Base-by-base conservation (phyloP, 108 stramenopile species). In the Nitzschia palea region DNA sequence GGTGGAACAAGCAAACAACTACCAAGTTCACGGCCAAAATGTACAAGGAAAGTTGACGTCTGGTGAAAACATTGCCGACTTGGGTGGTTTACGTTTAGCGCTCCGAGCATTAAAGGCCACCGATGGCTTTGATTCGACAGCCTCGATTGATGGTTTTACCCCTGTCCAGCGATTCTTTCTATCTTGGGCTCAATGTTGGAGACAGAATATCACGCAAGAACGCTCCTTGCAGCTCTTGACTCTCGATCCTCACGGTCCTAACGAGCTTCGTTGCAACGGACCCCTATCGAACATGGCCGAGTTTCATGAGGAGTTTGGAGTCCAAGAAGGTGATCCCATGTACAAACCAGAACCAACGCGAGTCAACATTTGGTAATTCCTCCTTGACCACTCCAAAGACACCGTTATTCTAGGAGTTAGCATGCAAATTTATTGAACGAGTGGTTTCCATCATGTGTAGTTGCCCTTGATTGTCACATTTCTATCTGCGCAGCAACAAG, bases 331-430 rank as follows among this genome's bases (percentile, higher is more conserved):
- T 22, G 73, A 78, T 56, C 70, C 77, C 4, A 91, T 94, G 90
- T 91, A 76, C 85, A 77, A 79, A 33, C 58, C 72, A 6, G 26
- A 31, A 31, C 83, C 79, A 47, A 28, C 71, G 10, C 77, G 93
- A 36, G 89, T 94, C 36, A 84, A 90, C 44, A 90, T 94, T 74
- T 94, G 93, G 93, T 94, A 73, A 40, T n/a, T n/a, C n/a, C n/a
- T n/a, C n/a, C n/a, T n/a, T n/a, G n/a, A n/a, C n/a, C n/a, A n/a
- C n/a, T n/a, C n/a, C n/a, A n/a, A n/a, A n/a, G n/a, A n/a, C n/a
- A n/a, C n/a, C n/a, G n/a, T n/a, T n/a, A n/a, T n/a, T n/a, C n/a
- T n/a, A n/a, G n/a, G n/a, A n/a, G n/a, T n/a, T n/a, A n/a, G n/a
- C n/a, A n/a, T n/a, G n/a, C n/a, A n/a, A n/a, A n/a, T n/a, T n/a